Evolutionary conservation across 768 basidiomycete genomes (phyloP), one percentile per base, ranked within the genome.

Genomic region (Suillus decipiens): DNA sequence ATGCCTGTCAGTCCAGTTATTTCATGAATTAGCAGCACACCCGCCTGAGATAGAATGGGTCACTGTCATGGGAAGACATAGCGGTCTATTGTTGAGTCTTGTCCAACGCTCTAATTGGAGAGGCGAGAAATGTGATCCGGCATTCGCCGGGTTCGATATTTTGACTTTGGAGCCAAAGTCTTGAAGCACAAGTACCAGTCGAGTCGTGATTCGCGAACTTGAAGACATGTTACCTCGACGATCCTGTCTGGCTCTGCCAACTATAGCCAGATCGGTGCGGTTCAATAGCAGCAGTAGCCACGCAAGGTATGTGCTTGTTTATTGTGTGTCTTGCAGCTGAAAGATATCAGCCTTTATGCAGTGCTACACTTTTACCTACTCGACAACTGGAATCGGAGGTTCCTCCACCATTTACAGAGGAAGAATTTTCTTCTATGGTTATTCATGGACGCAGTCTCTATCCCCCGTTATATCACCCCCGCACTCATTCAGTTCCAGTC

Each of bases 21-120:
- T 43, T 48, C 31, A 48, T 64, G 15, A 60, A 36, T 24, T 62
- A n/a, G 4, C 8, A 45, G 1, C 5, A 19, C 24, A 39, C 8
- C 22, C 75, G 89, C 90, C 90, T 84, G 65, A 92, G 81, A 75
- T 92, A 93, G 76, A 93, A 93, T 2, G 90, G 90, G 70, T 93
- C 90, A 67, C 82, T 88, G 66, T 90, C 89, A 19, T 76, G 61
- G 31, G 68, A 67, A 58, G 65, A 31, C 56, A 57, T 57, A 37
- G 56, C 55, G 55, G 55, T 57, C 55, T 57, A 57, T 24, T 60
- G 48, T 60, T 28, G 31, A 39, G 47, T 5, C 33, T 58, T n/a
- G 42, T 55, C 57, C 47, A 60, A 60, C 45, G 15, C 19, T 45
- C 15, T 17, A 47, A 15, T 24, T 34, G 39, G 19, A 28, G 22